Percentiles rank a stretch among this genome's conserved stretches.
phyloP scores from a whole-genome alignment of 805 yeast genomes.

The Diddensiella santjacobensis region DNA sequence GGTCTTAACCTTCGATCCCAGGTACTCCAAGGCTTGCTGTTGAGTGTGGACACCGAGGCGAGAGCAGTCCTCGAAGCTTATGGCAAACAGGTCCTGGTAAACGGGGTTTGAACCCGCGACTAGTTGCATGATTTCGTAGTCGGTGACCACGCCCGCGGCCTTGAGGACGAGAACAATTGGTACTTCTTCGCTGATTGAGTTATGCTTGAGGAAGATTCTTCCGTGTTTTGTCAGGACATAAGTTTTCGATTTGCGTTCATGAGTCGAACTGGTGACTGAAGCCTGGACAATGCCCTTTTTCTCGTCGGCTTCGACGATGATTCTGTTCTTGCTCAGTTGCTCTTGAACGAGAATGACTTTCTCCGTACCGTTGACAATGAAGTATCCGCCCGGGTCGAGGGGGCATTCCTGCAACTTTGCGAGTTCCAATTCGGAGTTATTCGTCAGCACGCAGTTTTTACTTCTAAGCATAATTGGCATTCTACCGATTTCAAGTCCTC shows the following conservation, averaged over 20 bases:
- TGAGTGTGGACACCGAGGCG: constrained; percentile 82
- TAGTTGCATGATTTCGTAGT: constrained; percentile 86
- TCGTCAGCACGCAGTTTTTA: constrained; percentile 82
- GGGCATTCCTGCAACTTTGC: constrained; percentile 92
- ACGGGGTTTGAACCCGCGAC: constrained; percentile 87
- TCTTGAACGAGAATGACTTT: constrained; percentile 96
- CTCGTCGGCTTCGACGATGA: constrained; percentile 95
- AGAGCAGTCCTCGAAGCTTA: constrained; percentile 92
- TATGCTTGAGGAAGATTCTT: constrained; percentile 86
- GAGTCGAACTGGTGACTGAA: constrained; percentile 95
- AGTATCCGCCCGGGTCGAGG: constrained; percentile 97
- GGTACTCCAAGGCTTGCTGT: constrained; percentile 85
- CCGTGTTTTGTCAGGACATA: constrained; percentile 91
- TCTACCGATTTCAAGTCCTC: constrained; percentile 90
- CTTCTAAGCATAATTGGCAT: constrained; percentile 99
- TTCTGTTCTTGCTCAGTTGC: constrained; percentile 93
- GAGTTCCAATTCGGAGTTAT: constrained; percentile 77
- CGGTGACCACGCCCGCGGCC: constrained; percentile 93
- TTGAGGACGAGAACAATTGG: constrained; percentile 91
- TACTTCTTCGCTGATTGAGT: constrained; percentile 90
- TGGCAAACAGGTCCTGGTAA: constrained; percentile 88
- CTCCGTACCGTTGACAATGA: constrained; percentile 96
- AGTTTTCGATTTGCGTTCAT: constrained; percentile 95
- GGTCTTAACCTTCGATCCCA: constrained; percentile 89
- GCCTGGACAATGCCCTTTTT: constrained; percentile 94